Percentiles rank a stretch among this genome's conserved stretches.
These are phyloP conservation scores for Lactarius pseudohatsudake DNA, from an alignment of 768 basidiomycete genomes.

Conservation along the genomic window DNA sequence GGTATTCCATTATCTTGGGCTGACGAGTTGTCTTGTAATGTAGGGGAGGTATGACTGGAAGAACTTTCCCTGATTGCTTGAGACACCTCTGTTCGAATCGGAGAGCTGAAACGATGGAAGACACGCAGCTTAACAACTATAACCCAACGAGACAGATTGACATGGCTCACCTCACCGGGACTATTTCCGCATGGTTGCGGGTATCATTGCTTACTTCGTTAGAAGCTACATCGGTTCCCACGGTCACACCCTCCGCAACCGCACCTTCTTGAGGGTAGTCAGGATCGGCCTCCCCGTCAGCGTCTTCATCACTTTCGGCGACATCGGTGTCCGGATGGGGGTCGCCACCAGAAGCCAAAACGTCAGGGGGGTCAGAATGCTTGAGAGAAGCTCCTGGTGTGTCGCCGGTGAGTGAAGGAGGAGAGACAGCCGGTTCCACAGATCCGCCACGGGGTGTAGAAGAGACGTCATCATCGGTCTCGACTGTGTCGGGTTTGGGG, in stretches of 20 bases:
- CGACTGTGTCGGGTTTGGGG: not conserved
- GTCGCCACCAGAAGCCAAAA: not conserved
- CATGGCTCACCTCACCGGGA: constrained; percentile 8
- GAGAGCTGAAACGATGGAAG: not conserved
- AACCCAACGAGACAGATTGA: too few species aligned
- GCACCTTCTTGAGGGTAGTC: constrained; percentile 18
- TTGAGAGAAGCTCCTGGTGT: not conserved
- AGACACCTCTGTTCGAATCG: not conserved
- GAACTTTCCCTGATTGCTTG: not conserved
- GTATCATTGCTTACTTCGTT: constrained; percentile 5
- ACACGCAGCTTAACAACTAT: not conserved
- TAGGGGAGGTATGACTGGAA: not conserved
- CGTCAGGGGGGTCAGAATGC: not conserved
- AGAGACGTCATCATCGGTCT: constrained; percentile 4
- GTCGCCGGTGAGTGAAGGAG: not conserved
- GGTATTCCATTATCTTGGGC: not conserved
- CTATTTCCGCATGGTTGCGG: not conserved
- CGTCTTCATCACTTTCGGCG: constrained; percentile 21
- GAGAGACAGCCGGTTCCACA: not conserved
- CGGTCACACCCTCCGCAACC: not conserved
- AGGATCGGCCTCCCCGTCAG: constrained; percentile 30
- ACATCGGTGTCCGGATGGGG: not conserved
- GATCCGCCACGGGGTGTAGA: not conserved
- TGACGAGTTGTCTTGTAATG: not conserved
- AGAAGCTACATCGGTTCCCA: constrained; percentile 1